A percentile compares a stretch with the other conserved stretches of the same genome.
Conservation (phyloP, 306 rosid genomes). For the Boehmeria nivea region DNA sequence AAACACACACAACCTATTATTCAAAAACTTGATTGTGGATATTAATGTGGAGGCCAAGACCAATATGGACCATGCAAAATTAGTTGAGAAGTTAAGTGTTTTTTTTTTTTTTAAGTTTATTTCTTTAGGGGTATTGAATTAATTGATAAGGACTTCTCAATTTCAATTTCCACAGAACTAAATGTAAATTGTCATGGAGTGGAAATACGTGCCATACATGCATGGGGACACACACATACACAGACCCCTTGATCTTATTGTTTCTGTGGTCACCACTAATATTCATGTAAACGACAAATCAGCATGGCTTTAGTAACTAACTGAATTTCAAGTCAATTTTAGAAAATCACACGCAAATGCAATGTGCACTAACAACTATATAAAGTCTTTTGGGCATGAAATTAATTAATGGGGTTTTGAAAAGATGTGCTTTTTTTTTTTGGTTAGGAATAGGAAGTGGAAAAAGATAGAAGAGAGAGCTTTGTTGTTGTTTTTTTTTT, state of each 20-base stretch:
- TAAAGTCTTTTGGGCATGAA: too few relatives aligned
- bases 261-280: neutral
- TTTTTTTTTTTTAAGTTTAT: too few relatives aligned
- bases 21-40: neutral
- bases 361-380: too few relatives aligned
- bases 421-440: too few relatives aligned
- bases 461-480: too few relatives aligned
- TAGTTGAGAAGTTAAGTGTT: neutral
- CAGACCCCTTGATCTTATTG: too few relatives aligned
- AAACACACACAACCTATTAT: neutral
- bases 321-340: too few relatives aligned
- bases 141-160: neutral
- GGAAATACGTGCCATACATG: constrained; percentile 21
- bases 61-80: constrained; percentile 1
- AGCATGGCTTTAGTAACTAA: too few relatives aligned
- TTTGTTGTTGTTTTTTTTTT: neutral
- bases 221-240: neutral
- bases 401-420: too few relatives aligned
- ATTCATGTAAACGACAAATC: neutral
- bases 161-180: neutral
- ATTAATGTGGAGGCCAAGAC: neutral
- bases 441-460: too few relatives aligned
- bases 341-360: too few relatives aligned
- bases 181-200: neutral
- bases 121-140: too few relatives aligned